Percentiles rank a stretch among this genome's conserved stretches.
Evolutionary conservation across 2,329 filamentous ascomycete genomes (phyloP).

Genomic region (Akanthomyces dipterigenus): DNA sequence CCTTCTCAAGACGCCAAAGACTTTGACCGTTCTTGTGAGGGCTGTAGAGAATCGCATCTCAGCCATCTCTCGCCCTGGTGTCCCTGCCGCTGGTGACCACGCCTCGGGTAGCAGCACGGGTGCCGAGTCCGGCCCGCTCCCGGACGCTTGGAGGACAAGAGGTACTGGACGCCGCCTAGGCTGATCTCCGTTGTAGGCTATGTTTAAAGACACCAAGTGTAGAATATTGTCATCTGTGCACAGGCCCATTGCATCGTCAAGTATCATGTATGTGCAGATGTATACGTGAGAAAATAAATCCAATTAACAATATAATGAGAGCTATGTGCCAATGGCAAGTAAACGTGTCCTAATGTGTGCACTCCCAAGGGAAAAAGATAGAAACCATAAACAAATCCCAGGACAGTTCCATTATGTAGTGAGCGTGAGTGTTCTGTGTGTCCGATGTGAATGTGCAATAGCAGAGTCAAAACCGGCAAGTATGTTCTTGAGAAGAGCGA

Average conservation of each 20-base stretch:
- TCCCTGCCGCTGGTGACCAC: neutral
- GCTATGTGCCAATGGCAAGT: neutral
- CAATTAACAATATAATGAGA: neutral
- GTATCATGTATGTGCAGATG: too few relatives aligned
- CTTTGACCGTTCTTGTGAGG: slow-evolving; percentile 62
- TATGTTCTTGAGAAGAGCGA: neutral
- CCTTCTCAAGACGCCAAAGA: slow-evolving; percentile 64
- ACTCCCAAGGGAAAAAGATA: neutral
- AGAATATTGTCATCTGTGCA: neutral
- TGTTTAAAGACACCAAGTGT: neutral
- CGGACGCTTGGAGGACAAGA: slow-evolving; percentile 57
- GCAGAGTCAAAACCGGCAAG: neutral
- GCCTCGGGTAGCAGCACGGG: slow-evolving; percentile 7
- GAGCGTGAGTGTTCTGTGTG: slow-evolving; percentile 3
- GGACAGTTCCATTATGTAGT: neutral
- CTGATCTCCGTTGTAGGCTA: slow-evolving; percentile 17
- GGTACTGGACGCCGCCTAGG: slow-evolving; percentile 59
- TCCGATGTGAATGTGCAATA: neutral
- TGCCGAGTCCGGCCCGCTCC: slow-evolving; percentile 39
- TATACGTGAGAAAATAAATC: too few relatives aligned
- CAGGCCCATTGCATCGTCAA: too few relatives aligned
- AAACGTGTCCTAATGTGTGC: neutral
- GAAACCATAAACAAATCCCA: neutral
- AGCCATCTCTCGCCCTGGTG: neutral
- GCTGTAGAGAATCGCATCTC: slow-evolving; percentile 19